Evolutionary conservation across 2,329 filamentous ascomycete species (phyloP), one percentile per base, ranked within the genome.

Genomic region (Amesomyces nigricolor): DNA sequence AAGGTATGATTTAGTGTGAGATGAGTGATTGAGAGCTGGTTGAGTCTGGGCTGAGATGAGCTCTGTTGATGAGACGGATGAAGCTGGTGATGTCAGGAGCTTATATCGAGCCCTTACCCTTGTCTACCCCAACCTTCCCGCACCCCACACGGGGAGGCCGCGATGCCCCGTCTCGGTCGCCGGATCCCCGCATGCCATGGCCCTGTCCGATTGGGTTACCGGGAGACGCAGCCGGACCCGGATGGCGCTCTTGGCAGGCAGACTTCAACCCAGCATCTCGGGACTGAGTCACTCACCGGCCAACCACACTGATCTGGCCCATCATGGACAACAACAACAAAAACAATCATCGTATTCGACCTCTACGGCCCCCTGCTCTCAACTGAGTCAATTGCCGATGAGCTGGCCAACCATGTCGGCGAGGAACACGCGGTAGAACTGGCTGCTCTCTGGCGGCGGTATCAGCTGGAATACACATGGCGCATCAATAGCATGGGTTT

Each of bases 391-490:
- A 88, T 90, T 59, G 77, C 79, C 6, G 70, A 75, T 37, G 75
- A 83, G 57, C 72, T 91, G 11, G 76, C 77, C 14, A 69, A 72
- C 32, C 69, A 83, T 54, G 83, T 83, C 63, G 83, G 79, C 6
- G 67, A 78, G 30, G 79, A 82, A 5, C 78, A 78, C 61, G 82
- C 83, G 2, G 69, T 74, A 22, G 68, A 69, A 0, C 75, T 90
- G 32, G 81, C 86, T 4, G 68, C 76, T 14, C 69, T 80, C 64
- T 89, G 87, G 80, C 75, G 87, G 54, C 77, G 78, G 30, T 86
- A 86, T 64, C 87, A 91, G 68, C 73, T 91, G 8, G 87, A 90
- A 69, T 91, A 90, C 63, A 89, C 87, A 39, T 91, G 85, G 85
- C 75, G 87, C 50, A 71, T 86, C 61, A 90, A 85, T 64, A 85